Evolutionary conservation across 768 basidiomycete species (phyloP), one percentile per base, ranked within the genome.

Genomic region (Psilocybe sp.): DNA sequence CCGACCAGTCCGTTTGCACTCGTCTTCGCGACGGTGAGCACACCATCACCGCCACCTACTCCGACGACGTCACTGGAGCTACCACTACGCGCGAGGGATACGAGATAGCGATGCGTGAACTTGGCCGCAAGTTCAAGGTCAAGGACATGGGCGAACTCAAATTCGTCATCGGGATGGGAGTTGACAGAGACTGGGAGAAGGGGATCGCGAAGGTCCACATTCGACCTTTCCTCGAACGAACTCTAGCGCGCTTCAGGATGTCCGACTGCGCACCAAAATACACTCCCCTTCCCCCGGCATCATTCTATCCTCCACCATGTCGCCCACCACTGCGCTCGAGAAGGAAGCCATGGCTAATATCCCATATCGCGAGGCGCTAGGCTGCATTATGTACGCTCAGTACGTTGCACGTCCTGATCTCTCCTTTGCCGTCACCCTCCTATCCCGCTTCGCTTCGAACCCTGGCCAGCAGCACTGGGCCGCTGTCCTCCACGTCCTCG

Each of bases 331-430:
- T 15, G 44, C 46, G 1, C 32, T 28, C 1, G 49, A 54, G n/a
- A 35, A 15, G 14, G 6, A 14, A 3, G 50, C 31, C 49, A 54
- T 54, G 46, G 41, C 23, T 23, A 34, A 48, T 18, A 47, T 44
- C 14, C 56, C 49, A 37, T 47, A 47, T 23, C 36, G 35, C 8
- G 44, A 55, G 18, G 50, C 32, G 7, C 34, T 61, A 9, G 54
- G 63, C 8, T 49, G 44, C 10, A 35, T 68, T 5, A 53, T 66
- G 23, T 71, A 64, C 49, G 44, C 60, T 2, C 57, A 56, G 16
- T 47, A 62, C 7, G 54, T 53, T 0, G 65, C 62, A 0, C 14
- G 59, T 1, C 63, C 61, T 3, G 65, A 66, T 38, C 37, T 65
- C n/a, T n/a, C n/a, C 0, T 64, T 51, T 19, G 36, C 62, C 3